phyloP scores from a whole-genome alignment of 2,329 filamentous ascomycete genomes.

The Madurella mycetomatis region DNA sequence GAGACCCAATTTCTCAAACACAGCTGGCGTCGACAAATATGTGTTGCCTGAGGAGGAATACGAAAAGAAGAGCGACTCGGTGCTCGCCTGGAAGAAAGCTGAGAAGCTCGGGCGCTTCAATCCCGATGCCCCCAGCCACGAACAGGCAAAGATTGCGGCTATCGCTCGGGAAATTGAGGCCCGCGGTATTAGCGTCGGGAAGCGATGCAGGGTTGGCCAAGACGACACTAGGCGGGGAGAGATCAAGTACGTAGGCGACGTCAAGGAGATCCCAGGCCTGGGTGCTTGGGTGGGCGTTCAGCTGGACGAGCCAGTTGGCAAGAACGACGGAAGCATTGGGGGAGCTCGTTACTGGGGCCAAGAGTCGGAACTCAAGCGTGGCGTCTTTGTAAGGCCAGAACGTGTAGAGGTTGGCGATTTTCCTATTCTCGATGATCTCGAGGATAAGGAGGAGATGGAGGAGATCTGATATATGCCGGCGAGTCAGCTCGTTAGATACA shows the following conservation, averaged over 20 bases:
- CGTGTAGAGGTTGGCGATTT: slow-evolving; percentile 73
- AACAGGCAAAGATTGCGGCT: slow-evolving; percentile 66
- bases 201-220: slow-evolving; percentile 60
- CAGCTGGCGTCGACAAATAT: slow-evolving; percentile 81
- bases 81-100: slow-evolving; percentile 92
- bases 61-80: slow-evolving; percentile 78
- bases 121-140: slow-evolving; percentile 69
- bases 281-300: slow-evolving; percentile 70
- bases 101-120: slow-evolving; percentile 96
- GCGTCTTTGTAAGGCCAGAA: slow-evolving; percentile 75
- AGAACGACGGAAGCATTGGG: slow-evolving; percentile 67
- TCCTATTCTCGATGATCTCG: slow-evolving; percentile 65
- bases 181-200: slow-evolving; percentile 61
- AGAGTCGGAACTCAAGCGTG: slow-evolving; percentile 61
- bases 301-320: slow-evolving; percentile 77
- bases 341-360: slow-evolving; percentile 65
- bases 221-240: slow-evolving; percentile 67
- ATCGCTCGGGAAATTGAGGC: slow-evolving; percentile 65
- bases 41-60: slow-evolving; percentile 83
- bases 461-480: slow-evolving; percentile 51
- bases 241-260: slow-evolving; percentile 67
- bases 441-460: slow-evolving; percentile 77
- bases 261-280: slow-evolving; percentile 66
- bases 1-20: slow-evolving; percentile 76
- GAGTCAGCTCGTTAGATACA: neutral